phyloP scores from a whole-genome alignment of 768 basidiomycete genomes.

The Dendrothele bispora region DNA sequence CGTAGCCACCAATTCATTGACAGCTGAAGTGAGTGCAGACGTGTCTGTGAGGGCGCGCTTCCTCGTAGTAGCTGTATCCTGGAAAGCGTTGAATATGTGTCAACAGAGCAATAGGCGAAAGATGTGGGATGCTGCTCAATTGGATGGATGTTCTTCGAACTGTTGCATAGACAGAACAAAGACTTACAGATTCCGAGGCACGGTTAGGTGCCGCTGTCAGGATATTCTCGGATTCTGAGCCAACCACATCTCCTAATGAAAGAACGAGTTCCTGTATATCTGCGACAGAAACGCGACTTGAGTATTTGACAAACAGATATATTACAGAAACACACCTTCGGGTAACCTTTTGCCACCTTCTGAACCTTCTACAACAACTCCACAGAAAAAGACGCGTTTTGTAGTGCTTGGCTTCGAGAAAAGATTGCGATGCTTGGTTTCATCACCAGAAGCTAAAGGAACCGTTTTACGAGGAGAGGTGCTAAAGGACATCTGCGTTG shows the following conservation, averaged over 20 bases:
- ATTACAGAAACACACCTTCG: conserved; percentile 47
- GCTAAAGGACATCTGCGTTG: conserved; percentile 55
- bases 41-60: conserved; percentile 65
- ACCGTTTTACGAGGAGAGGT: conserved; percentile 73
- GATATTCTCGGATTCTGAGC: conserved; percentile 49
- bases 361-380: conserved; percentile 85
- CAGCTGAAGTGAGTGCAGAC: conserved; percentile 66
- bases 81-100: background rate
- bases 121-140: no score
- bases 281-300: conserved; percentile 29
- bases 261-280: conserved; percentile 80
- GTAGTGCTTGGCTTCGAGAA: conserved; percentile 49
- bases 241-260: conserved; percentile 70
- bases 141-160: background rate
- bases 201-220: conserved; percentile 42
- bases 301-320: background rate
- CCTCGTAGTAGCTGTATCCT: conserved; percentile 44
- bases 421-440: conserved; percentile 41
- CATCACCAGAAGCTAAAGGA: conserved; percentile 71
- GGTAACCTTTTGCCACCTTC: conserved; percentile 68
- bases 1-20: conserved; percentile 86
- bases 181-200: conserved; percentile 44
- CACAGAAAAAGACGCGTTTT: conserved; percentile 85
- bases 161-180: conserved; percentile 1
- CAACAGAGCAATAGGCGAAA: no score